A percentile compares a stretch with the other conserved stretches of the same genome.
Conservation (phyloP, 2,329 filamentous ascomycete species). For the Hypoxylon sp. region DNA sequence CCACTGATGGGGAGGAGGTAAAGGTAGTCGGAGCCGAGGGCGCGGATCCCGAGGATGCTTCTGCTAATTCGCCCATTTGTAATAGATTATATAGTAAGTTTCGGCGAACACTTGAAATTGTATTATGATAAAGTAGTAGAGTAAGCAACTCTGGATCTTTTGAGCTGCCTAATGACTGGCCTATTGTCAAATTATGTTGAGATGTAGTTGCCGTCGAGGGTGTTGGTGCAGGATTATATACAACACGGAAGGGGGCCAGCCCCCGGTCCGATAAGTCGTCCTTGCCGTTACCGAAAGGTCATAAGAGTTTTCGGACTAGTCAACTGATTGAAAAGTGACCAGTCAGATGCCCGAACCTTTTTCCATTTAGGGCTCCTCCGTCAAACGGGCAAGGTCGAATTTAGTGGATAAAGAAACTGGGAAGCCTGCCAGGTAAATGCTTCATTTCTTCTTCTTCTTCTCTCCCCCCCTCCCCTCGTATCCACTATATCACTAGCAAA, state of each 20-base stretch:
- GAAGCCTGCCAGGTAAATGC: conserved; percentile 10
- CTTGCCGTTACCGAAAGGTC: conserved; percentile 18
- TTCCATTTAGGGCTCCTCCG: conserved; percentile 14
- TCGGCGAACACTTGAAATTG: conserved; percentile 13
- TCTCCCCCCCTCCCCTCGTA: background rate
- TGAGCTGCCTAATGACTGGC: background rate
- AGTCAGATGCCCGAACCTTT: conserved; percentile 30
- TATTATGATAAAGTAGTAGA: conserved; percentile 8
- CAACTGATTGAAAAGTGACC: conserved; percentile 39
- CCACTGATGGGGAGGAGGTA: conserved; percentile 42
- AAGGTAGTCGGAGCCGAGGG: conserved; percentile 44
- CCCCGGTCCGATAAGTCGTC: conserved; percentile 21
- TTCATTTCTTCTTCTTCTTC: background rate
- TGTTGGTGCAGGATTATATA: conserved; percentile 24
- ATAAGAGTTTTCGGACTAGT: conserved; percentile 29
- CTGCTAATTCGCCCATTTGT: conserved; percentile 23
- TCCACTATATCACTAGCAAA: conserved; percentile 14
- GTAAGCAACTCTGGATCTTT: conserved; percentile 2
- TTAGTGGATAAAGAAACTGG: conserved; percentile 12
- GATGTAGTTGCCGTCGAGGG: conserved; percentile 13
- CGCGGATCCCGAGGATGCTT: conserved; percentile 15
- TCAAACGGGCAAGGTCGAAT: conserved; percentile 37
- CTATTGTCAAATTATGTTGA: conserved; percentile 9
- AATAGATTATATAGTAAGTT: conserved; percentile 1
- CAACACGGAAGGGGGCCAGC: conserved; percentile 10